phyloP scores from a whole-genome alignment of 2,329 filamentous ascomycete genomes.

The Fusarium concolor region DNA sequence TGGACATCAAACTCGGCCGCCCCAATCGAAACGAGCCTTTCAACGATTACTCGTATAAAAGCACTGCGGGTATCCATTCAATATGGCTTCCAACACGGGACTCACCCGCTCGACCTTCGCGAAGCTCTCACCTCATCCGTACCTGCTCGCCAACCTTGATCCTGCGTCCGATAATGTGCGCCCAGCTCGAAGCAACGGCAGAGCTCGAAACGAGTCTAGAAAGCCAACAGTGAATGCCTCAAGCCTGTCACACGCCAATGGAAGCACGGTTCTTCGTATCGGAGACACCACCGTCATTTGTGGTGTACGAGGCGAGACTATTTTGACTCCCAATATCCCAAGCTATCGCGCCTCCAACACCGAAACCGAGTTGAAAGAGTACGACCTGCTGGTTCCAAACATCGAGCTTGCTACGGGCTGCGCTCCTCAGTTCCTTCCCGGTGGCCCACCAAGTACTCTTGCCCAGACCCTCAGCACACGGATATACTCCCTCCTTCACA shows the following conservation, averaged over 20 bases:
- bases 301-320: conserved; percentile 87
- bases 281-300: conserved; percentile 97
- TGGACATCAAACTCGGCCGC: background rate
- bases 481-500: conserved; percentile 80
- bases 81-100: conserved; percentile 52
- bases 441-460: conserved; percentile 80
- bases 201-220: conserved; percentile 76
- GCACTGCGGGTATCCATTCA: background rate
- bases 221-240: conserved; percentile 81
- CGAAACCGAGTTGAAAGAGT: conserved; percentile 65
- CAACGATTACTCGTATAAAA: background rate
- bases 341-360: conserved; percentile 65
- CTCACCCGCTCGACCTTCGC: conserved; percentile 79
- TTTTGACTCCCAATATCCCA: conserved; percentile 79
- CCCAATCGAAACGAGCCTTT: background rate
- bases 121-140: conserved; percentile 88
- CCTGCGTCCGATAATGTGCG: conserved; percentile 60
- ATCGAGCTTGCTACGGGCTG: conserved; percentile 92
- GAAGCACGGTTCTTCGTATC: conserved; percentile 86
- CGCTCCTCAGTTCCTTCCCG: conserved; percentile 85
- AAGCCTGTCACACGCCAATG: conserved; percentile 88
- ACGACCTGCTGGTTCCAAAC: conserved; percentile 89
- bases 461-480: conserved; percentile 89
- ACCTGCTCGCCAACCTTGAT: conserved; percentile 88
- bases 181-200: conserved; percentile 83